Base-by-base conservation (phyloP, 2,329 filamentous ascomycete genomes). In the Paradendryphiella salina region DNA sequence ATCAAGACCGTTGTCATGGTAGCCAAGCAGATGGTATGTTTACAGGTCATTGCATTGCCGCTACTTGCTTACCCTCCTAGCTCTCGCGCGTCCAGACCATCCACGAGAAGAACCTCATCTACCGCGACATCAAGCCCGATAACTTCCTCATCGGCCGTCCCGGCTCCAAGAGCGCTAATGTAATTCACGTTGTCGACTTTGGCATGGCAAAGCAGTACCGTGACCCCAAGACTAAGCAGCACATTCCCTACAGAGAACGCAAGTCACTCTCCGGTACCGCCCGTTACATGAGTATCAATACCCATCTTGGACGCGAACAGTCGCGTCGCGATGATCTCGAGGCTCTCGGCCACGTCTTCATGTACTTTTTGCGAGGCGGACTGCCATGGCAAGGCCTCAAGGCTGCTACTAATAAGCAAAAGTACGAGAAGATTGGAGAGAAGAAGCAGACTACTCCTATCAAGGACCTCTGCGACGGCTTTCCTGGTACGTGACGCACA, bases 141-240 rank as follows among this genome's bases (percentile, higher is more conserved):
- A 99, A 99, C 80, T 97, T 99, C 79, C 83, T 99, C 58, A 96
- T 97, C 66, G 94, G 94, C 46, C 86, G 93, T 40, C 91, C 91
- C 0, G 87, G 86, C 65, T 92, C 91, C 54, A 97, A 97, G 78
- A 84, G 89, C n/a, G 89, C 92, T 68, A 97, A 96, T 73, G 91
- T 97, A 49, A 96, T 99, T 62, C 93, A 99, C 71, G 94, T 97
- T 31, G 92, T 99, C 67, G 94, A 99, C 75, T 99, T 99, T 69
- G 94, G 94, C 67, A 97, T 99, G 94, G 94, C 94, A 58, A 99
- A 99, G 80, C 94, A 97, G 75, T 99, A 97, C 76, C 88, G 94
- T 65, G 94, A 99, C 67, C 94, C 94, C 49, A 97, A 97, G 81
- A 96, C 94, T 31, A 97, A 97, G 78, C 94, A 97, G 75, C 94